Percentiles rank a stretch among this genome's conserved stretches.
These are phyloP conservation scores for Malassezia sympodialis DNA, from an alignment of 1,284 basidiomycete species.

Conservation along the genomic window DNA sequence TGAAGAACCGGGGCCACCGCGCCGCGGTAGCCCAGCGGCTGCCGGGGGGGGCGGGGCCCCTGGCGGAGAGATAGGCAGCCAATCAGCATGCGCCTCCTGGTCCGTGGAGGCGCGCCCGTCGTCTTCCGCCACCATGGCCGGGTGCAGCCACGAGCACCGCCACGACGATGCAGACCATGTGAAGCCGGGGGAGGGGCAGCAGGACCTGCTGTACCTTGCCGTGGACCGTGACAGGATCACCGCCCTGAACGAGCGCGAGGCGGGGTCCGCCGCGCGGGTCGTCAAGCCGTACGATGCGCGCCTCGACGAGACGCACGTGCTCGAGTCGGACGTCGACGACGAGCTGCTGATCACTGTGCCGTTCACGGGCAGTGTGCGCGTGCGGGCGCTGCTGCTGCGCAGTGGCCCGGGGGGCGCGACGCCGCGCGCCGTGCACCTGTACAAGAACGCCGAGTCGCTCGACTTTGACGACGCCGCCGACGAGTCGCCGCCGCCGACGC, in stretches of 20 bases:
- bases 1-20: conserved; percentile 65
- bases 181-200: conserved; percentile 32
- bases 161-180: conserved; percentile 42
- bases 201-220: conserved; percentile 28
- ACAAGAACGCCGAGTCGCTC: conserved; percentile 29
- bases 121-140: conserved; percentile 20
- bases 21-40: conserved; percentile 26
- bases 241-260: conserved; percentile 31
- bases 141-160: conserved; percentile 26
- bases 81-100: neutral
- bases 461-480: conserved; percentile 30
- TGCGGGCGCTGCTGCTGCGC: conserved; percentile 26
- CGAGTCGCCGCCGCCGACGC: conserved; percentile 17
- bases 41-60: neutral
- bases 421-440: conserved; percentile 28
- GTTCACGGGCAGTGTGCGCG: conserved; percentile 35
- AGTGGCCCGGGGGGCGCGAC: conserved; percentile 22
- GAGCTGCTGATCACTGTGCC: conserved; percentile 37
- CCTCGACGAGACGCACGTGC: conserved; percentile 13
- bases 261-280: conserved; percentile 19
- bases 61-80: neutral
- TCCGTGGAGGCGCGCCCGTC: neutral
- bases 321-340: conserved; percentile 32
- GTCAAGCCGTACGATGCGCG: conserved; percentile 36
- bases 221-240: conserved; percentile 31